These are phyloP conservation scores for Penicillium sp. DNA, from an alignment of 2,329 filamentous ascomycete species.

Conservation along the genomic window DNA sequence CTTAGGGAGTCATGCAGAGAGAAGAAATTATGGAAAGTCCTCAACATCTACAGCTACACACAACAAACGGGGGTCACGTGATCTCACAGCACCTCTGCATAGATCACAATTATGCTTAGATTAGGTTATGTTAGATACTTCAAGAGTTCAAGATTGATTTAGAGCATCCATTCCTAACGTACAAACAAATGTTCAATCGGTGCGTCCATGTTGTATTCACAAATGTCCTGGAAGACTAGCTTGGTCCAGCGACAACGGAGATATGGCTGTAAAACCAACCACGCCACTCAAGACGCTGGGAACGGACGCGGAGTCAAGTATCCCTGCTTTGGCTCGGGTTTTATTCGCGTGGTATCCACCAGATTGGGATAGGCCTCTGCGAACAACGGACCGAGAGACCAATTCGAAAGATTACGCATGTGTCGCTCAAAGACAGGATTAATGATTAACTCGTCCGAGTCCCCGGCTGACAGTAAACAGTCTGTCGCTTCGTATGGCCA, in stretches of 20 bases:
- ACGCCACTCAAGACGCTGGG: background rate
- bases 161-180: background rate
- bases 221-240: background rate
- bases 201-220: background rate
- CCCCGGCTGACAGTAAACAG: slow-evolving; percentile 54
- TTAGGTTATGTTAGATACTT: slow-evolving; percentile 1
- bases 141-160: background rate
- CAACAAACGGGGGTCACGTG: no score
- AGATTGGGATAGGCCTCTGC: slow-evolving; percentile 59
- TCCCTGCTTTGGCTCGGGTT: slow-evolving; percentile 10
- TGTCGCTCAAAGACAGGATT: slow-evolving; percentile 85
- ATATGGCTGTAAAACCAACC: background rate
- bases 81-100: no score
- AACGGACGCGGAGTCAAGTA: background rate
- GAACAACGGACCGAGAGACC: slow-evolving; percentile 70
- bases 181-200: background rate
- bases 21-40: no score
- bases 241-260: background rate
- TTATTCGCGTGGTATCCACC: slow-evolving; percentile 39
- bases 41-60: no score
- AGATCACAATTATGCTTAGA: background rate
- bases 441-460: slow-evolving; percentile 63
- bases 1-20: slow-evolving; percentile 8
- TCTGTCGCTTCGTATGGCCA: slow-evolving; percentile 78
- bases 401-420: slow-evolving; percentile 68